Evolutionary conservation across 352 stramenopile genomes (phyloP).

Genomic region (Globisporangium uncinulatum): DNA sequence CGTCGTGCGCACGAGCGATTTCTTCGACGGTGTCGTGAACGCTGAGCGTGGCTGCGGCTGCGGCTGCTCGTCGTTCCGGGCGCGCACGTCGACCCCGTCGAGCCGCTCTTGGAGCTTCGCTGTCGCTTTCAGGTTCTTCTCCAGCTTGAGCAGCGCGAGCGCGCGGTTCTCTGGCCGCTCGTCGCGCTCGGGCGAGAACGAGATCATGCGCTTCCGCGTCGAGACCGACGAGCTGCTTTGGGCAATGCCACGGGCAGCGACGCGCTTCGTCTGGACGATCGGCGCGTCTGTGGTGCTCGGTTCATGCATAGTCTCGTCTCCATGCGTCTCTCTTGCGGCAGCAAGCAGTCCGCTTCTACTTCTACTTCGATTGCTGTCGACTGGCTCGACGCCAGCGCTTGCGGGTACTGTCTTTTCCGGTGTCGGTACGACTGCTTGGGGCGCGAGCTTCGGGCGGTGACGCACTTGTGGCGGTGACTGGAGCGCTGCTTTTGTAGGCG

Average conservation of each 20-base stretch:
- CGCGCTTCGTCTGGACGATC: constrained; percentile 9
- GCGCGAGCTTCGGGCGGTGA: constrained; percentile 8
- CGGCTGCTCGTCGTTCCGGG: constrained; percentile 4
- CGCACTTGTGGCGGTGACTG: constrained; percentile 16
- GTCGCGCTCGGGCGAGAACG: constrained; percentile 62
- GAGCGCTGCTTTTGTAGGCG: constrained; percentile 34
- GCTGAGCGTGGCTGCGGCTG: constrained; percentile 5
- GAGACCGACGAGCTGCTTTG: constrained; percentile 67
- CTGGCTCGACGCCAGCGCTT: constrained; percentile 6
- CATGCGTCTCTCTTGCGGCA: too few relatives aligned
- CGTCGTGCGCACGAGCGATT: neutral
- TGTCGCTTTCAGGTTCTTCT: constrained; percentile 68
- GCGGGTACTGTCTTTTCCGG: constrained; percentile 21
- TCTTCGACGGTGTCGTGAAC: constrained; percentile 13
- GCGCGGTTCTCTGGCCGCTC: constrained; percentile 47
- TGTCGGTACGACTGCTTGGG: constrained; percentile 20
- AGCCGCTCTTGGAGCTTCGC: constrained; percentile 63
- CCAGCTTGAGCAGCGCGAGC: constrained; percentile 45
- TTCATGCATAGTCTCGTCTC: neutral
- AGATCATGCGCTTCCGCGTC: constrained; percentile 76
- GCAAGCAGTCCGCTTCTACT: too few relatives aligned
- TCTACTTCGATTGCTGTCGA: neutral
- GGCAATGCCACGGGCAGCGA: constrained; percentile 43
- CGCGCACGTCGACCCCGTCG: constrained; percentile 24
- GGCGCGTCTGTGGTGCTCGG: neutral